Evolutionary conservation across 208 protist genomes (phyloP), one percentile per base, ranked within the genome.

Genomic region (Crithidia bombi): DNA sequence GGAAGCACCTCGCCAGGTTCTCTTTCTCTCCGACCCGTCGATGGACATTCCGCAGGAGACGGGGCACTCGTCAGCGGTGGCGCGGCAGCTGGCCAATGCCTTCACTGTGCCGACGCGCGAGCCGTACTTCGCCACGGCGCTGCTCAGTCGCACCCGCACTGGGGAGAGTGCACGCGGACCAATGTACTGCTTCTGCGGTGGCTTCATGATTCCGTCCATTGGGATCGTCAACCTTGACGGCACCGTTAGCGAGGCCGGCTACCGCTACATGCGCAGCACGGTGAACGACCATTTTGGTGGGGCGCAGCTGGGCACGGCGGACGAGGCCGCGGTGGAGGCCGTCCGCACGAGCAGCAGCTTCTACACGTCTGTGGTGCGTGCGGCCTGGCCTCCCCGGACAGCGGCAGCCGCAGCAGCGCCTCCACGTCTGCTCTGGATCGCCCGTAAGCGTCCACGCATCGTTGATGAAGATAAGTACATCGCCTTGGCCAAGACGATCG

Each of bases 101-200:
- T 72, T 78, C 59, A 72, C 65, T 11, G 17, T 46, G 21, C 71
- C 56, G 51, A 32, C 56, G 9, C 17, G 26, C 43, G 49, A 43
- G 19, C 66, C 70, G 11, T 68, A 68, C 58, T 82, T 82, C 55
- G 32, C 59, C 25, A 72, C 66, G 35, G 69, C 77, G 3, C 77
- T 70, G 21, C 32, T 69, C 41, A 82, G 77, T 56, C 77, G 77
- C 62, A 52, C 43, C 15, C 70, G 77, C 25, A n/a, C 72, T 38
- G 77, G 71, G 19, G 77, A 82, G 39, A 19, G n/a, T 21, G 21
- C 50, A 19, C 69, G 65, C 5, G 67, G 49, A 32, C 77, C 77
- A 15, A 82, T 82, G 77, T 82, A 82, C 61, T 82, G 77, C 65
- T 82, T 82, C 63, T 82, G 77, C 50, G 54, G 70, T 7, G 72